Evolutionary conservation across 495 filamentous ascomycete genomes (phyloP).

Genomic region (Lichenothelia convexa): DNA sequence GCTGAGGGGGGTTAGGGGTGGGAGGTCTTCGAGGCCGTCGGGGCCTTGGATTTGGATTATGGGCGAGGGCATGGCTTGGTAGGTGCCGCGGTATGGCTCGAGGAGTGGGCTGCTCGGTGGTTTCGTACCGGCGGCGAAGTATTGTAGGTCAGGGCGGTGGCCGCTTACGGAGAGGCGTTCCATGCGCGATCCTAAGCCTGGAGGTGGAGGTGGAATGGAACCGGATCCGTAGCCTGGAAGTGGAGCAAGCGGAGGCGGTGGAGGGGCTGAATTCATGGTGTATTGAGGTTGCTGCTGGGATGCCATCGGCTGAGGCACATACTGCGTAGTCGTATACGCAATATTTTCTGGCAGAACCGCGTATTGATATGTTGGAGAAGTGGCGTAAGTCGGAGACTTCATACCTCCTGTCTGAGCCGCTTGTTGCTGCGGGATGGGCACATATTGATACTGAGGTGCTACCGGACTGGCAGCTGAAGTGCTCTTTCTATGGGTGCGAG

Average conservation of each 20-base stretch:
- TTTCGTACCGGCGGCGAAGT: slow-evolving; percentile 12
- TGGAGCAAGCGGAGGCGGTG: slow-evolving; percentile 7
- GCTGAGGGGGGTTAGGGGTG: slow-evolving; percentile 7
- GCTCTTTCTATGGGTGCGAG: not conserved
- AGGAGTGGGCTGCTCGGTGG: slow-evolving; percentile 49
- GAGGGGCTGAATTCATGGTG: slow-evolving; percentile 9
- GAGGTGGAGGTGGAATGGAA: not conserved
- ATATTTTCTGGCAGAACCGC: slow-evolving; percentile 15
- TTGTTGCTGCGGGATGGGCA: no score
- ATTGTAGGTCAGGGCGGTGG: slow-evolving; percentile 15
- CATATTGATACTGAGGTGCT: slow-evolving; percentile 7
- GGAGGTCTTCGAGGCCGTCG: slow-evolving; percentile 20
- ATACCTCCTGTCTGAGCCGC: no score
- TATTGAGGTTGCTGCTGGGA: slow-evolving; percentile 4
- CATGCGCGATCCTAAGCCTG: slow-evolving; percentile 13
- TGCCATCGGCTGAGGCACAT: slow-evolving; percentile 4
- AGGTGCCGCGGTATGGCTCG: slow-evolving; percentile 86
- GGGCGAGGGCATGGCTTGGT: slow-evolving; percentile 85
- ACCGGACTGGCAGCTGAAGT: not conserved
- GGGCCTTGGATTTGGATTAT: slow-evolving; percentile 26
- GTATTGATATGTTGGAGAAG: no score
- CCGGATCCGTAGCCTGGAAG: slow-evolving; percentile 8
- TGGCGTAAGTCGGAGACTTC: no score
- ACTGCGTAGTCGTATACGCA: slow-evolving; percentile 13
- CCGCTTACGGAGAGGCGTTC: slow-evolving; percentile 20